Evolutionary conservation across 495 filamentous ascomycete species (phyloP), one percentile per base, ranked within the genome.

Genomic region (Penicillium nucicola): DNA sequence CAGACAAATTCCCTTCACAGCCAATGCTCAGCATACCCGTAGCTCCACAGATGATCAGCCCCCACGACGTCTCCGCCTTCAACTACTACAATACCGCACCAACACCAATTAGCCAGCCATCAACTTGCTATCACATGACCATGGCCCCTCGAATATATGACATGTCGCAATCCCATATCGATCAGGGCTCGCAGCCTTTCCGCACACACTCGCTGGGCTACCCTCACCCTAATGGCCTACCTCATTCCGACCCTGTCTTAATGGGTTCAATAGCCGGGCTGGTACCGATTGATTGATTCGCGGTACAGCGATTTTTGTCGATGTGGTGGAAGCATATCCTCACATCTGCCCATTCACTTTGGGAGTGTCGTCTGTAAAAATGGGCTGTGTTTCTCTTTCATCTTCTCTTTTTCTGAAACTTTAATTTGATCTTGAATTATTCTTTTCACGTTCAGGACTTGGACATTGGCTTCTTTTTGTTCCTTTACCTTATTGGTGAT

Each of bases 171-270:
- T 65, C 9, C 23, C 57, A 28, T 1, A 35, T 58, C 17, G 40
- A 41, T 40, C 43, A 60, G 35, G 58, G 62, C 20, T 45, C 50
- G 12, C 20, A 57, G 10, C 54, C 62, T 30, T 68, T 71, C 54
- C 67, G 67, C 43, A 66, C 65, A 4, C 67, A 64, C 12, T 71
- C 62, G 0, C 35, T 70, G 18, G 61, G 65, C 13, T 70, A 68
- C 48, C 62, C 62, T 10, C 55, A 69, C 45, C 60, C 61, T 10
- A 53, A 70, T 25, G 60, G 62, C 17, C 14, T 63, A 45, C 55
- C 60, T 30, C 48, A 61, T 18, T 51, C 57, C 33, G 60, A 67
- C 51, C 46, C 30, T 37, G 53, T 53, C 30, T 65, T 57, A 56
- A 19, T 19, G 46, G 30, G 35, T 15, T 40, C 32, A 57, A 50